Conservation (phyloP, 2,329 filamentous ascomycete genomes). For the Aureobasidium sp. region DNA sequence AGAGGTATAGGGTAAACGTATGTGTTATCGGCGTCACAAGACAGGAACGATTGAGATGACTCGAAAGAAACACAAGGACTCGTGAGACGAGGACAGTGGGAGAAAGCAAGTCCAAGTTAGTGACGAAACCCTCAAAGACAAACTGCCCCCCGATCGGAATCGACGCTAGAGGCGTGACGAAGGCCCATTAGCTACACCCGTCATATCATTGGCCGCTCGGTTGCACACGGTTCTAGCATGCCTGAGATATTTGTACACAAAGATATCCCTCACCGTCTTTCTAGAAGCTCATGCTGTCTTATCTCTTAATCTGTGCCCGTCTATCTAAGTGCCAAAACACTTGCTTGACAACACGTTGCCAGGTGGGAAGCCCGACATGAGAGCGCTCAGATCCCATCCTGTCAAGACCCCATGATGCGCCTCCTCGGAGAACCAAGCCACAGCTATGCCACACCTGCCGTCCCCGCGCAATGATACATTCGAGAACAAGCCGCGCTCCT, state of each 20-base stretch:
- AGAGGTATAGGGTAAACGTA: background rate
- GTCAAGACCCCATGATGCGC: constrained; percentile 2
- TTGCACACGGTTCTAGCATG: background rate
- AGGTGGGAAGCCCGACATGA: background rate
- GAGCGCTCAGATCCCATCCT: constrained; percentile 2
- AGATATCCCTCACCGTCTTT: constrained; percentile 4
- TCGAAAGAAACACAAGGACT: background rate
- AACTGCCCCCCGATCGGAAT: constrained; percentile 10
- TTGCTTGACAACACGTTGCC: constrained; percentile 5
- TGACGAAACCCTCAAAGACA: constrained; percentile 11
- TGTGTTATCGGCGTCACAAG: background rate
- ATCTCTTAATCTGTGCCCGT: background rate
- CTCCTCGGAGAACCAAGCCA: constrained; percentile 7
- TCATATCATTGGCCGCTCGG: constrained; percentile 8
- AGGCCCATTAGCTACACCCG: constrained; percentile 9
- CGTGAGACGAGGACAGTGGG: constrained; percentile 10
- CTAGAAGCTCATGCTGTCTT: background rate
- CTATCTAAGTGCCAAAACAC: background rate
- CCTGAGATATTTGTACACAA: background rate
- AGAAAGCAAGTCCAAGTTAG: background rate
- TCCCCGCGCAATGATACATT: constrained; percentile 5
- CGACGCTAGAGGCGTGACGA: constrained; percentile 9
- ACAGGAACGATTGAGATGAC: constrained; percentile 11
- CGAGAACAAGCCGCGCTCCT: background rate
- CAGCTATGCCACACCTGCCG: constrained; percentile 8